Conservation (phyloP, 192 early-diverging fungal genomes). For the Obelidium mucronatum region DNA sequence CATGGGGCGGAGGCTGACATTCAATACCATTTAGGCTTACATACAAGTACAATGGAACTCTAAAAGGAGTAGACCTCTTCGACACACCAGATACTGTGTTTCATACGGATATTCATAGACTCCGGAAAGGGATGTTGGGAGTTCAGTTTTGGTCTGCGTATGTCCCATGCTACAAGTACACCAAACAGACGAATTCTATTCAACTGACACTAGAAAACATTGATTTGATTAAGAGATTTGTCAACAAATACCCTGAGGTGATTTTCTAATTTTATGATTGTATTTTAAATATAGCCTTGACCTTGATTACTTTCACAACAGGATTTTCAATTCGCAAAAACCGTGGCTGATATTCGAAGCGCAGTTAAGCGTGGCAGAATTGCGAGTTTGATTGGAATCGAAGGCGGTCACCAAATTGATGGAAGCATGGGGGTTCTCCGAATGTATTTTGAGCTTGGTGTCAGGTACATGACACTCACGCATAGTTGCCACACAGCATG, state of each 20-base stretch:
- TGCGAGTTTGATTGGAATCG: slow-evolving; percentile 71
- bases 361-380: slow-evolving; percentile 53
- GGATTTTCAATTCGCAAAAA: slow-evolving; percentile 51
- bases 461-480: slow-evolving; percentile 71
- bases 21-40: too few species aligned
- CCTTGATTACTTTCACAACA: neutral
- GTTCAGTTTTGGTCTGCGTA: slow-evolving; percentile 56
- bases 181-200: slow-evolving; percentile 31
- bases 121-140: slow-evolving; percentile 39
- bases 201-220: slow-evolving; percentile 58
- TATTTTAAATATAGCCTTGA: neutral
- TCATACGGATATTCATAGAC: slow-evolving; percentile 41
- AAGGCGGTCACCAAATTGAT: slow-evolving; percentile 72
- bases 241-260: slow-evolving; percentile 51
- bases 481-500: slow-evolving; percentile 70
- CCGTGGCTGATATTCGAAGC: slow-evolving; percentile 51
- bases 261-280: neutral
- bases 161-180: slow-evolving; percentile 40
- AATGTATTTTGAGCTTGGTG: slow-evolving; percentile 62
- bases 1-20: too few species aligned
- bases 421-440: slow-evolving; percentile 63
- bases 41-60: neutral
- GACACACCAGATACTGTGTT: slow-evolving; percentile 32
- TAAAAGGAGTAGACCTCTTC: slow-evolving; percentile 38
- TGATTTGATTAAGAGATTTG: slow-evolving; percentile 69